These are phyloP conservation scores for Ganoderma lucidum DNA, from an alignment of 1,284 basidiomycete species.

Conservation along the genomic window DNA sequence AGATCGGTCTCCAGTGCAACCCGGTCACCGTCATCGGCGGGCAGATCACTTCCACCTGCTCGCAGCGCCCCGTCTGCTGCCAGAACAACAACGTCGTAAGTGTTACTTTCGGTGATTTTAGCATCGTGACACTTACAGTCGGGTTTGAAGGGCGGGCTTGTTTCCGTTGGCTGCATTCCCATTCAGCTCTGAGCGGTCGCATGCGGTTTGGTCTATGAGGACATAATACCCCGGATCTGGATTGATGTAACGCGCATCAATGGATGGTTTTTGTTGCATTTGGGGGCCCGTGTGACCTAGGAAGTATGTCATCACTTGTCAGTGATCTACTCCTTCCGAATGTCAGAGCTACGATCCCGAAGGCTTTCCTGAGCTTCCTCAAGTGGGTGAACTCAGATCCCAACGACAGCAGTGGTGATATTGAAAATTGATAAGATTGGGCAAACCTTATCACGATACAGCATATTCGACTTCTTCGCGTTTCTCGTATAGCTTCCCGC, in stretches of 20 bases:
- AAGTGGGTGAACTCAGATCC: no score
- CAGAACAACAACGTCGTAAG: slow-evolving; percentile 36
- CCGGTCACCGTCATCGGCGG: slow-evolving; percentile 30
- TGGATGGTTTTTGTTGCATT: slow-evolving; percentile 5
- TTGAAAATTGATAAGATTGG: neutral
- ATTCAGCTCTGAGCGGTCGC: slow-evolving; percentile 24
- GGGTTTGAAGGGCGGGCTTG: slow-evolving; percentile 25
- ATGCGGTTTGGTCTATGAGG: neutral
- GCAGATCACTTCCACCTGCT: slow-evolving; percentile 25
- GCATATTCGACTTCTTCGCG: slow-evolving; percentile 1
- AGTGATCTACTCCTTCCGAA: no score
- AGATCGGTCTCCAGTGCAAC: slow-evolving; percentile 29
- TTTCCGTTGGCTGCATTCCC: slow-evolving; percentile 35
- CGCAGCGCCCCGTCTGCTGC: slow-evolving; percentile 32
- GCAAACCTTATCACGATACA: neutral
- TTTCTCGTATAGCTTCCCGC: neutral
- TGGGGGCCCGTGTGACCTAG: neutral
- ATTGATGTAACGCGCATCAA: slow-evolving; percentile 9
- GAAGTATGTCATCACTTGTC: no score
- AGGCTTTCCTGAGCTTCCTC: no score
- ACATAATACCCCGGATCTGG: slow-evolving; percentile 5
- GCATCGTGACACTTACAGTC: neutral
- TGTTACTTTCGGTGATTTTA: neutral
- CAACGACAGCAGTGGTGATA: neutral
- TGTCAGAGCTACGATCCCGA: no score